Conservation (phyloP, 2,329 filamentous ascomycete species). For the Hirsutella minnesotensis region DNA sequence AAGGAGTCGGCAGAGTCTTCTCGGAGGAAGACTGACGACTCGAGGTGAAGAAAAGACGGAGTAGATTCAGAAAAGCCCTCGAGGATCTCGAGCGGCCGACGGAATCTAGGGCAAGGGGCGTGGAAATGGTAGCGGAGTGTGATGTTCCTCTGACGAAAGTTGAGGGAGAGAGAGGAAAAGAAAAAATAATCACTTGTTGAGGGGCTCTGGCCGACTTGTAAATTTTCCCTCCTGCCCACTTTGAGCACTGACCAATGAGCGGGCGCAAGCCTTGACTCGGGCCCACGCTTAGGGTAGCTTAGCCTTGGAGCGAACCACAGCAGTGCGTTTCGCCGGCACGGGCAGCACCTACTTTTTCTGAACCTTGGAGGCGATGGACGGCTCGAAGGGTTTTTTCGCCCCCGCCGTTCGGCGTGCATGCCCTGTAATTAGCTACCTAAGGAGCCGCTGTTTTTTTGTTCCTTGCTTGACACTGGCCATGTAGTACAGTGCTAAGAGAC, state of each 20-base stretch:
- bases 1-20: constrained; percentile 26
- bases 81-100: constrained; percentile 27
- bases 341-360: neutral
- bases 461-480: too few species aligned
- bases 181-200: constrained; percentile 25
- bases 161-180: constrained; percentile 13
- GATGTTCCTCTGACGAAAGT: constrained; percentile 15
- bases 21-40: constrained; percentile 19
- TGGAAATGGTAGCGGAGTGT: constrained; percentile 18
- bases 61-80: constrained; percentile 38
- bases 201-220: constrained; percentile 24
- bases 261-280: constrained; percentile 2
- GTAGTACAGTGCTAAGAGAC: too few species aligned
- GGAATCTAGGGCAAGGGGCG: constrained; percentile 28
- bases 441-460: neutral
- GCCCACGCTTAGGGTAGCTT: constrained; percentile 12
- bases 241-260: constrained; percentile 9
- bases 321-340: constrained; percentile 1
- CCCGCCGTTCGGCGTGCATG: too few species aligned
- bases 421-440: too few species aligned
- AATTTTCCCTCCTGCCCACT: constrained; percentile 16
- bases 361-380: neutral
- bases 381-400: too few species aligned
- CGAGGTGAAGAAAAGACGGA: constrained; percentile 14
- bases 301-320: constrained; percentile 2